Evolutionary conservation across 176 grass and related monocot genomes (phyloP), one percentile per base, ranked within the genome.

Genomic region (Zoysia pacifica): DNA sequence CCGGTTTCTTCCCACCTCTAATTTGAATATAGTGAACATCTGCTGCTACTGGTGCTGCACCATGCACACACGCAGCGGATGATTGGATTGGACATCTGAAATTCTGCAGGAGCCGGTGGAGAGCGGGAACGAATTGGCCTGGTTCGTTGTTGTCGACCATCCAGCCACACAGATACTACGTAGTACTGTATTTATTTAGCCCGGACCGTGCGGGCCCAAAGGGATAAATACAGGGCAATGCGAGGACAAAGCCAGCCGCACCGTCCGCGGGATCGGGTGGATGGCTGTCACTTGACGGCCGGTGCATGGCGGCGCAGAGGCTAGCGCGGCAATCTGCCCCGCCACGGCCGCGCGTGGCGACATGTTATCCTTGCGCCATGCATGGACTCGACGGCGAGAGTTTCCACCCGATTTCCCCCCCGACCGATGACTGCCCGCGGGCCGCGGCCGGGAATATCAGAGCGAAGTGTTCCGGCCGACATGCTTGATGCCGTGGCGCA

Each of bases 241-340:
- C 72, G 40, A 42, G 10, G 76, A 56, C 83, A 85, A 79, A 48
- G 39, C 49, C 61, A 67, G 19, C n/a, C 28, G 60, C 11, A 63
- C n/a, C 20, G 8, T 2, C 19, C 19, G 0, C 4, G 9, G 9
- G 18, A 51, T 64, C 5, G 46, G 5, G 44, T 56, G 35, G 13
- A 18, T 35, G 52, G 3, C 20, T 4, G 50, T 62, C 53, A 16
- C 35, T 45, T 9, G 18, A 62, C 59, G 59, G 50, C 63, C 79
- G 19, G 6, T 28, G 28, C 28, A 5, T 47, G 2, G 18, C 46
- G 18, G 18, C n/a, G 1, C 44, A 9, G 59, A 11, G 15, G n/a
- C 14, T 73, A 35, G 4, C 60, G 4, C 9, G 62, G 62, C 77
- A 43, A 44, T 80, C 76, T 80, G 76, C 77, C 77, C 56, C 65